Evolutionary conservation across 768 basidiomycete species (phyloP), one percentile per base, ranked within the genome.

Genomic region (Chalciporus pseudorubinellus): DNA sequence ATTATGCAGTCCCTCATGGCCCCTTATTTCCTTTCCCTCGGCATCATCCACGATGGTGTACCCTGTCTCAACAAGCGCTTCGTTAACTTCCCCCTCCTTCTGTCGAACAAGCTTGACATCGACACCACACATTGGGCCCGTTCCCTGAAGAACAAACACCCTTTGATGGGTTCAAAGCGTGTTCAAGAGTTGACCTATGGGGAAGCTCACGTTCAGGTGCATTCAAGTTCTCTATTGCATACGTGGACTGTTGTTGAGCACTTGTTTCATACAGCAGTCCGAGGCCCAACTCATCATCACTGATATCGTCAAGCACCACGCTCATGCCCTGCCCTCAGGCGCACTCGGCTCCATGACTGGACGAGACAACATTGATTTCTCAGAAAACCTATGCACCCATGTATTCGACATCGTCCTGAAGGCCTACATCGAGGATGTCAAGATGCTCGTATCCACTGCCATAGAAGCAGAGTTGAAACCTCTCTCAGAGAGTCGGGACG

Each of bases 131-230:
- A 1, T 3, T 54, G 53, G 49, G 8, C 39, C 0, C 12, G 7
- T 0, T 1, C 10, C 19, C 1, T 21, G 0, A 2, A 33, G 3
- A 33, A 31, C 19, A 19, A 5, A 2, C 29, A 10, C 0, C 54
- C 45, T 0, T 16, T 55, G 2, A 55, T 50, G 47, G 50, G 33
- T 0, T 51, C 36, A 0, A 29, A 8, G 1, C 18, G 28, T 0
- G 44, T 44, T 1, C 45, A 55, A 28, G 45, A 55, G 6, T 21
- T 51, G 11, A 51, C 50, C 1, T 55, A 51, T 26, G 40, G 46
- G 2, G 19, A 20, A 1, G 1, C 12, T 2, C 39, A 51, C 19
- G 14, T 20, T n/a, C 44, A 46, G 34, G 54, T n/a, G n/a, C n/a
- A n/a, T n/a, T n/a, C n/a, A n/a, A n/a, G n/a, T n/a, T n/a, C n/a